A percentile compares a stretch with the other conserved stretches of the same genome.
These are phyloP conservation scores for Hygrophoropsis aurantiaca DNA, from an alignment of 768 basidiomycete species.

Conservation along the genomic window DNA sequence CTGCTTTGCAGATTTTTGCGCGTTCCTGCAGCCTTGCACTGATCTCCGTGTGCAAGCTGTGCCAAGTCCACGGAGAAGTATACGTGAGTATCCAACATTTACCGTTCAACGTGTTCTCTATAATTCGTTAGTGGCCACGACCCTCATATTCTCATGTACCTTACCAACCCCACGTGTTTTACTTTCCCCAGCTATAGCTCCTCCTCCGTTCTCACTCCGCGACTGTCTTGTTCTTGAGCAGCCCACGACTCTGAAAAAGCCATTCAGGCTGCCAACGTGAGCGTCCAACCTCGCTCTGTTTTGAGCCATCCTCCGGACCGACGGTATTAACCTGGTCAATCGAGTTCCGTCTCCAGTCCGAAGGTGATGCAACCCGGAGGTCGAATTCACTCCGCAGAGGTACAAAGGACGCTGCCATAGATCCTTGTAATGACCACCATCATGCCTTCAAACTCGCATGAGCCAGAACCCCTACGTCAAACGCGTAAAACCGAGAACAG, in stretches of 20 bases:
- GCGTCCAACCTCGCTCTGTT: no score
- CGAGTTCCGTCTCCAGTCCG: constrained; percentile 3
- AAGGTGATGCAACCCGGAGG: constrained; percentile 4
- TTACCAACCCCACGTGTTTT: constrained; percentile 46
- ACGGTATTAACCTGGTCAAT: not conserved
- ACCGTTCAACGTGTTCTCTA: constrained; percentile 9
- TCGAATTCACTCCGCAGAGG: not conserved
- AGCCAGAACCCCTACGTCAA: constrained; percentile 1
- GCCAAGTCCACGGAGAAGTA: no score
- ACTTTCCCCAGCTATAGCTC: constrained; percentile 36
- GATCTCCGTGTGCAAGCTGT: no score
- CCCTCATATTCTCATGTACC: constrained; percentile 30
- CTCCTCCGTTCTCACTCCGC: constrained; percentile 40
- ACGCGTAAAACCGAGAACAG: constrained; percentile 43
- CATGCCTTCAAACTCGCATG: constrained; percentile 1
- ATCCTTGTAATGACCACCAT: constrained; percentile 9
- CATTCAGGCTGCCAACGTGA: no score
- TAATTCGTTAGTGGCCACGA: constrained; percentile 4
- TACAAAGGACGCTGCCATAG: constrained; percentile 6
- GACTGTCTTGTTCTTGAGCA: constrained; percentile 21
- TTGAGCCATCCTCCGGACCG: no score
- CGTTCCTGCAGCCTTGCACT: no score
- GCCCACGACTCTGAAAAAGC: constrained; percentile 16
- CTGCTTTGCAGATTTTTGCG: no score
- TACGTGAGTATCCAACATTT: constrained; percentile 20